Base-by-base conservation (phyloP, 148 eudicot genomes). In the Rhododendron mucronatum region DNA sequence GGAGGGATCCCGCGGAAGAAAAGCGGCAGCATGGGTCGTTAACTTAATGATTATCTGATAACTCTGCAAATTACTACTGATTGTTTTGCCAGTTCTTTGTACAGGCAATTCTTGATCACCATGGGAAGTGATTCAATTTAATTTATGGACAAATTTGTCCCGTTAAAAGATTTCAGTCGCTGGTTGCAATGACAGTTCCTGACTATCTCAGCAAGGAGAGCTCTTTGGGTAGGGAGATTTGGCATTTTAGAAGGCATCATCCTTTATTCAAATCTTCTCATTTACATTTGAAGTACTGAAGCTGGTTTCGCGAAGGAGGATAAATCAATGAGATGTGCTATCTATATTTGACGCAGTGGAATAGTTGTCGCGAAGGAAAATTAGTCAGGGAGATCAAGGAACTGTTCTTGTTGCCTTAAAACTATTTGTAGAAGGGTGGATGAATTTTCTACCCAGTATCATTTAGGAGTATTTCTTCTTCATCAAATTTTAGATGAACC, bases 61-160 rank as follows among this genome's bases (percentile, higher is more conserved):
- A 55, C 78, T 55, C 78, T 12, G 21, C 47, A 65, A 71, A 28
- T 33, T 78, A 44, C 33, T 85, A 82, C 82, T 82, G 83, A 83
- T 85, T 83, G 44, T 45, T 87, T 86, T 69, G 77, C 85, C 75
- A 23, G 87, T 84, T 80, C 33, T 71, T 81, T 84, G 88, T 86
- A 69, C 87, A 88, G 90, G 87, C 85, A 84, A 84, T 81, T 80
- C 83, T 67, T 84, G 53, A 75, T 87, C 86, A 53, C 83, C 82
- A 88, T 81, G 65, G 74, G 83, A 82, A 84, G 87, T 55, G 57
- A 87, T 80, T 77, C 41, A 61, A 65, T 85, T 65, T 16, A 39
- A 82, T 71, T n/a, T 47, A 5, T 51, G 63, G 82, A 80, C 61
- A 80, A 80, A 30, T 80, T 55, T 80, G 82, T 80, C 82, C 63